Percentiles rank a stretch among this genome's conserved stretches.
Conservation (phyloP, 1,284 basidiomycete species). For the Sanghuangporus weigelae region DNA sequence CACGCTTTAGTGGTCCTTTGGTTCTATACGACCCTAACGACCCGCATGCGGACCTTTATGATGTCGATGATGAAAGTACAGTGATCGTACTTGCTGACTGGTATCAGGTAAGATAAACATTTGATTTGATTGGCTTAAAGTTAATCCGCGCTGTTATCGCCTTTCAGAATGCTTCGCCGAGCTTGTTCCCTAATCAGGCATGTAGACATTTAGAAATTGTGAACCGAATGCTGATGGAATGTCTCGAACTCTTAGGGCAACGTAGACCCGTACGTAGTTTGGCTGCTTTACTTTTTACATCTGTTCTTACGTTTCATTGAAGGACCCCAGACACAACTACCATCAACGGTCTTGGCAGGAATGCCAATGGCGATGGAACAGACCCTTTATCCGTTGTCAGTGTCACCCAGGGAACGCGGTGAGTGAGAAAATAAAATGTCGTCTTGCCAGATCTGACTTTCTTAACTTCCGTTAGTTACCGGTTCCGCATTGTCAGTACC, state of each 20-base stretch:
- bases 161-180: slow-evolving; percentile 14
- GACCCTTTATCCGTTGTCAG: slow-evolving; percentile 26
- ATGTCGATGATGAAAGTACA: slow-evolving; percentile 36
- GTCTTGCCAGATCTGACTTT: too few relatives aligned
- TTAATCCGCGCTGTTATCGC: not conserved
- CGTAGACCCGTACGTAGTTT: slow-evolving; percentile 19
- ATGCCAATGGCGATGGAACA: slow-evolving; percentile 21
- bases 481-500: slow-evolving; percentile 17
- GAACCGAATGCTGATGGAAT: not conserved
- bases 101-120: slow-evolving; percentile 26
- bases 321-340: slow-evolving; percentile 38
- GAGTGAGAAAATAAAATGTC: not conserved
- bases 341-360: slow-evolving; percentile 46
- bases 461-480: slow-evolving; percentile 4
- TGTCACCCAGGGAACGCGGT: slow-evolving; percentile 19
- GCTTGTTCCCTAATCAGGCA: slow-evolving; percentile 14
- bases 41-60: slow-evolving; percentile 38
- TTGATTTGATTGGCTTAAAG: not conserved
- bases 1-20: slow-evolving; percentile 33
- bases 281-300: not conserved
- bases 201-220: not conserved
- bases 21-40: slow-evolving; percentile 46
- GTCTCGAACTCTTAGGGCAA: not conserved
- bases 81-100: slow-evolving; percentile 39
- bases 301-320: not conserved